Evolutionary conservation across 441 rosid genomes (phyloP).

Genomic region (Erodium trifolium): DNA sequence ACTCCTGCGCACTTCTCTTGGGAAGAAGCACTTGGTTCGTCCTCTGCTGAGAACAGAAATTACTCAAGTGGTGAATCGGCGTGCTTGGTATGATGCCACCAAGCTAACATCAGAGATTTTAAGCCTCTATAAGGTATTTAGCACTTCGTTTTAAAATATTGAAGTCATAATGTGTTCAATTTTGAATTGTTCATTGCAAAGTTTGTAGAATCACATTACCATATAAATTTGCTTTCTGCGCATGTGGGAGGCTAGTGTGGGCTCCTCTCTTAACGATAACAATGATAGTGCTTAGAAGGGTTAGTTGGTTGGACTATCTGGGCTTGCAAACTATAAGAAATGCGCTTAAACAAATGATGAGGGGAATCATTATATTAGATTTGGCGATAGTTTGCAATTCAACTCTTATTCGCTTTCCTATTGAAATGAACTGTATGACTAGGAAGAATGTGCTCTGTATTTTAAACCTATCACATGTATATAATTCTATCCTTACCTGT

Average conservation of each 20-base stretch:
- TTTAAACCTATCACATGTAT: neutral
- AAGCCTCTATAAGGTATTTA: conserved; percentile 73
- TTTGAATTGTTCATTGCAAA: neutral
- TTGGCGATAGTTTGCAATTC: neutral
- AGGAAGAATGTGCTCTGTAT: neutral
- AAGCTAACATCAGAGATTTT: conserved; percentile 76
- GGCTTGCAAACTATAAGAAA: neutral
- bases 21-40: conserved; percentile 90
- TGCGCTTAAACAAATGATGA: neutral
- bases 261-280: too few species aligned
- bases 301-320: too few species aligned
- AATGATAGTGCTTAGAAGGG: too few species aligned
- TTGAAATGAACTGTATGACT: neutral
- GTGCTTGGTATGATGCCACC: conserved; percentile 87
- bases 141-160: neutral
- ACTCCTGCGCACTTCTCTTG: conserved; percentile 77
- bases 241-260: too few species aligned
- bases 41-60: conserved; percentile 83
- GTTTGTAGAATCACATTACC: neutral
- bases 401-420: neutral
- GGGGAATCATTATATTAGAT: neutral
- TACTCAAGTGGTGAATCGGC: conserved; percentile 83
- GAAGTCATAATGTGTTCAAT: neutral
- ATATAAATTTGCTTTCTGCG: too few species aligned
- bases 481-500: neutral